Evolutionary conservation across 2,329 filamentous ascomycete species (phyloP).

Genomic region (Botrytis byssoidea): DNA sequence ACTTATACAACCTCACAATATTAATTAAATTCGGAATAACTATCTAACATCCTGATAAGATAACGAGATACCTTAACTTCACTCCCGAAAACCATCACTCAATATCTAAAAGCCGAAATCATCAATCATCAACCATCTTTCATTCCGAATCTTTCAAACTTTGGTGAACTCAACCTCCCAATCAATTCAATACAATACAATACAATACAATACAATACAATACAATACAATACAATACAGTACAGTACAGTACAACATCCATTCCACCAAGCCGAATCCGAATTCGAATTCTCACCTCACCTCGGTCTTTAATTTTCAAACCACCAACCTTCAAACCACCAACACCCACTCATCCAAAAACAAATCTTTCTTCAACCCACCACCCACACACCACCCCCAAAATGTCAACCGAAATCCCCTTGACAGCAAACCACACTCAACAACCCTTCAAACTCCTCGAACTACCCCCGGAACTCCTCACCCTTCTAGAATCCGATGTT

Average conservation of each 20-base stretch:
- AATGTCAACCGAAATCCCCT: conserved; percentile 46
- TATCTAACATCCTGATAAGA: background rate
- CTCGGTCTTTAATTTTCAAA: background rate
- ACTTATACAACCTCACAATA: background rate
- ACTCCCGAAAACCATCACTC: background rate
- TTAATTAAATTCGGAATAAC: background rate
- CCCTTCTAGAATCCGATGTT: conserved; percentile 53
- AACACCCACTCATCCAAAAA: background rate
- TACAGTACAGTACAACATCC: no score
- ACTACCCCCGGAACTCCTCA: conserved; percentile 57
- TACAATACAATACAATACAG: no score
- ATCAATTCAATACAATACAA: no score
- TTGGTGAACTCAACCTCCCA: background rate
- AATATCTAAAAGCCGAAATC: background rate
- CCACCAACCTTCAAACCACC: no score
- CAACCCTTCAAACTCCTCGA: conserved; percentile 60
- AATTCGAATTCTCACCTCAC: background rate
- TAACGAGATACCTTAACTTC: background rate
- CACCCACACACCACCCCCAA: background rate
- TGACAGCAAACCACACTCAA: conserved; percentile 50
- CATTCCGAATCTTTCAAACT: background rate
- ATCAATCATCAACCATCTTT: background rate
- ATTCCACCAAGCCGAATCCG: background rate
- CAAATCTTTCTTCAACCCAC: background rate
- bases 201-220: no score